Evolutionary conservation across 2,329 filamentous ascomycete species (phyloP), one percentile per base, ranked within the genome.

Genomic region (Delphinella strobiligena): DNA sequence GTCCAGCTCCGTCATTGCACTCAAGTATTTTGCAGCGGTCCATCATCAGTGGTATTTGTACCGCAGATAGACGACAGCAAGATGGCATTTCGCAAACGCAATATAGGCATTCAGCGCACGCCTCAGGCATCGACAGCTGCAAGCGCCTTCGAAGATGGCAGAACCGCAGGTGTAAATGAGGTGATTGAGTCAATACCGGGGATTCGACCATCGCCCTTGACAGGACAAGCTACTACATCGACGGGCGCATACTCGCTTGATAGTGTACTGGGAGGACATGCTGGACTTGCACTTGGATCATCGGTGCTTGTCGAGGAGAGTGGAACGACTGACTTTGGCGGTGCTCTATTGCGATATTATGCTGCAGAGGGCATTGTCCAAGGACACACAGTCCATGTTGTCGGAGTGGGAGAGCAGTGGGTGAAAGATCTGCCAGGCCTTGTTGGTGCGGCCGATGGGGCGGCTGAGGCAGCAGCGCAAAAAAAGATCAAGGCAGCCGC

Each of bases 291-390:
- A 0, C 68, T 96, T 5, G 91, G 91, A 0, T 85, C 76, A 14
- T 83, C 79, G 1, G 55, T 96, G 1, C 63, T 98, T 4, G 66
- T 95, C 22, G 84, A 89, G 55, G 91, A 98, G 54, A 81, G 78
- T 42, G 89, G 89, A 0, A 94, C 89, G 1, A 98, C 91, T 0
- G 91, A 98, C 58, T 98, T 93, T 64, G 79, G 84, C 0, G 85
- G 88, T 2, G 75, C 84, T 18, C 64, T 96, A 42, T 62, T 95
- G 33, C 75, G 83, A 40, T 95, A 91, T 58, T 98, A 86, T 62
- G 89, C 87, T 1, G 88, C 89, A 0, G 88, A 98, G 61, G 91
- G 91, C 2, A 74, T 96, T 3, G 75, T 93, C 4, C 91, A 98
- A 55, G 87, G 85, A 1, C 91, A 98, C 54, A 74, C 79, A 42